Conservation (phyloP, 768 basidiomycete species). For the Mycena albidolilacea region DNA sequence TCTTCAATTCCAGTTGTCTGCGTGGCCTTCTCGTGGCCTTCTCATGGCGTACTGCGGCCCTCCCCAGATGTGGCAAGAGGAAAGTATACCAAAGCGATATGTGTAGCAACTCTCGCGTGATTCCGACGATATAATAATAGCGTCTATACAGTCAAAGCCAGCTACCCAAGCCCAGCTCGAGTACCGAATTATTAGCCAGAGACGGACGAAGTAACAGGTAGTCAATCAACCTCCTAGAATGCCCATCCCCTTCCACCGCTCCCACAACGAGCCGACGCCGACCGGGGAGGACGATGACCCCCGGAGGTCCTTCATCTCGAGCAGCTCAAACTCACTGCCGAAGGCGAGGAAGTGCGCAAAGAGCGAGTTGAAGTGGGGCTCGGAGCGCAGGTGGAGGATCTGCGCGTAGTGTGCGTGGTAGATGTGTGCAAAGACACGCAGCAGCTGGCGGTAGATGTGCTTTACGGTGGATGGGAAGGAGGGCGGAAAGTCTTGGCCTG, state of each 20-base stretch:
- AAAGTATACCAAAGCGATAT: no score
- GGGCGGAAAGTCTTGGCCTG: slow-evolving; percentile 92
- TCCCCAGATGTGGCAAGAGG: no score
- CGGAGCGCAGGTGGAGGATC: slow-evolving; percentile 92
- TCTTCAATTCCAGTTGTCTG: no score
- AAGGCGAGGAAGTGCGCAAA: slow-evolving; percentile 99
- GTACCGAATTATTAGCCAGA: slow-evolving; percentile 18
- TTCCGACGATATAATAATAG: no score
- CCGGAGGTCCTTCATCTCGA: slow-evolving; percentile 91
- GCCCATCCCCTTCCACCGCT: slow-evolving; percentile 95
- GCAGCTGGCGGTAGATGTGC: slow-evolving; percentile 96
- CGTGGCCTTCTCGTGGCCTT: no score
- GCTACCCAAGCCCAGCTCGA: slow-evolving; percentile 37
- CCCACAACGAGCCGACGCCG: slow-evolving; percentile 86
- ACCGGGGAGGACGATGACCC: slow-evolving; percentile 73
- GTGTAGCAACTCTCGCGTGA: no score
- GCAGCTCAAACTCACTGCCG: slow-evolving; percentile 91
- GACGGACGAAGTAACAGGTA: slow-evolving; percentile 8
- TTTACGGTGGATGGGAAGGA: slow-evolving; percentile 92
- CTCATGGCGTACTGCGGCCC: no score
- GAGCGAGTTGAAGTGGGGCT: slow-evolving; percentile 96
- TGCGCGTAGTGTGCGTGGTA: slow-evolving; percentile 95
- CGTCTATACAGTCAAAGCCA: slow-evolving; percentile 16
- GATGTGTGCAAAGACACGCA: slow-evolving; percentile 97
- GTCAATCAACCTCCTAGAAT: slow-evolving; percentile 65